Evolutionary conservation across 2,329 filamentous ascomycete species (phyloP).

Genomic region (Xylariaceae sp.): DNA sequence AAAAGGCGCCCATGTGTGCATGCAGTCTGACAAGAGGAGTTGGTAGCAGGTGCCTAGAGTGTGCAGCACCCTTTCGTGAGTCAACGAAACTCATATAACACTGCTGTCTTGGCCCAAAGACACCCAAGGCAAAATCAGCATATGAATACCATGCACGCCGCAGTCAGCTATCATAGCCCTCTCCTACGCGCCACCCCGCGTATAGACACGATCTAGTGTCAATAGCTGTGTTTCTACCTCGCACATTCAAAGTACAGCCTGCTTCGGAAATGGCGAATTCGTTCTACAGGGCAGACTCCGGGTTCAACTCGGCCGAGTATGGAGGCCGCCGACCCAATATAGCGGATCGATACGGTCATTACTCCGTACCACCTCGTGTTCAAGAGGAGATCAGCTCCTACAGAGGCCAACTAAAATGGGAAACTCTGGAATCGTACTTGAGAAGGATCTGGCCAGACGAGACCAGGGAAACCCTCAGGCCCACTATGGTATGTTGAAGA

Average conservation of each 20-base stretch:
- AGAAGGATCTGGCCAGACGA: not conserved
- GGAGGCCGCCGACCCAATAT: conserved; percentile 2
- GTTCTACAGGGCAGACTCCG: conserved; percentile 1
- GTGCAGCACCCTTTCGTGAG: conserved; percentile 2
- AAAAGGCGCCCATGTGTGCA: not conserved
- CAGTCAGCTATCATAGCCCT: not conserved
- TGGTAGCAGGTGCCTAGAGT: not conserved
- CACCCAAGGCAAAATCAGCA: not conserved
- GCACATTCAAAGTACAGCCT: not conserved
- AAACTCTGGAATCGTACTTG: not conserved
- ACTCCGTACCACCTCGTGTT: not conserved
- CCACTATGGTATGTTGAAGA: not conserved
- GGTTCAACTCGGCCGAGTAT: not conserved
- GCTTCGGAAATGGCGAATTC: not conserved
- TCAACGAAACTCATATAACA: conserved; percentile 8
- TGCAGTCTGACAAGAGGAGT: not conserved
- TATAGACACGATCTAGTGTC: no score
- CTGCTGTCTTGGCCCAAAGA: no score
- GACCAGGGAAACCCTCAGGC: not conserved
- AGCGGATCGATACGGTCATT: not conserved
- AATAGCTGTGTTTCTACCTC: no score
- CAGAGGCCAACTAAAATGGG: not conserved
- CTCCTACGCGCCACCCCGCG: not conserved
- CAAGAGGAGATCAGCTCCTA: conserved; percentile 1
- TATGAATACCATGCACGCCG: not conserved